These are phyloP conservation scores for Aspergillus funiculosus DNA, from an alignment of 495 filamentous ascomycete species.

Conservation along the genomic window DNA sequence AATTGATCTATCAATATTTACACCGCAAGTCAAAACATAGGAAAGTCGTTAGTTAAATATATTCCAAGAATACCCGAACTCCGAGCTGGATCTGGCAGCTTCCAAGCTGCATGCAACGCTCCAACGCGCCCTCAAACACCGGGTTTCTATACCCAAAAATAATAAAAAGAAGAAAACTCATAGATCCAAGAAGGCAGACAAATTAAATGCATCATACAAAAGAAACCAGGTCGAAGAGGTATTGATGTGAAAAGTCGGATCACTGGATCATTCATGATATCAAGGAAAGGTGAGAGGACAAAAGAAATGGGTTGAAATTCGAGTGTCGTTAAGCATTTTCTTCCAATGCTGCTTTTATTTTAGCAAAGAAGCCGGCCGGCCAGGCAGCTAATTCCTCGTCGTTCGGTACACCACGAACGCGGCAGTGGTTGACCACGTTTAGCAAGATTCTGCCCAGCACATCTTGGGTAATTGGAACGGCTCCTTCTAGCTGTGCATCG, in stretches of 20 bases:
- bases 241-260: constrained; percentile 17
- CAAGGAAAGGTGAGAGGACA: constrained; percentile 14
- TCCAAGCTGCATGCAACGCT: constrained; percentile 15
- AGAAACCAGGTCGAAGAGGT: constrained; percentile 14
- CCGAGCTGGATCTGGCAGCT: constrained; percentile 8
- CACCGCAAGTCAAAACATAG: background rate
- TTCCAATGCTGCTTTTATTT: constrained; percentile 59
- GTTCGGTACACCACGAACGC: constrained; percentile 58
- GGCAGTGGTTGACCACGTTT: constrained; percentile 70
- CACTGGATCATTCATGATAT: constrained; percentile 16
- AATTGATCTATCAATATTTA: constrained; percentile 5
- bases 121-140: constrained; percentile 16
- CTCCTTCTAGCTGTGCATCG: constrained; percentile 53
- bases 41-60: constrained; percentile 13
- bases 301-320: constrained; percentile 17
- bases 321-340: constrained; percentile 33
- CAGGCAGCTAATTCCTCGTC: constrained; percentile 66
- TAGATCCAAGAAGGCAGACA: constrained; percentile 7
- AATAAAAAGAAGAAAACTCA: constrained; percentile 9
- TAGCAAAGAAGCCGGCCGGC: constrained; percentile 61
- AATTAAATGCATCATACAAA: constrained; percentile 13
- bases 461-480: constrained; percentile 69
- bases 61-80: constrained; percentile 17
- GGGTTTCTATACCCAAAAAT: constrained; percentile 9
- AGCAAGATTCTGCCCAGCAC: constrained; percentile 68